Conservation (phyloP, 345 rosid genomes). For the Physaria fendleri region DNA sequence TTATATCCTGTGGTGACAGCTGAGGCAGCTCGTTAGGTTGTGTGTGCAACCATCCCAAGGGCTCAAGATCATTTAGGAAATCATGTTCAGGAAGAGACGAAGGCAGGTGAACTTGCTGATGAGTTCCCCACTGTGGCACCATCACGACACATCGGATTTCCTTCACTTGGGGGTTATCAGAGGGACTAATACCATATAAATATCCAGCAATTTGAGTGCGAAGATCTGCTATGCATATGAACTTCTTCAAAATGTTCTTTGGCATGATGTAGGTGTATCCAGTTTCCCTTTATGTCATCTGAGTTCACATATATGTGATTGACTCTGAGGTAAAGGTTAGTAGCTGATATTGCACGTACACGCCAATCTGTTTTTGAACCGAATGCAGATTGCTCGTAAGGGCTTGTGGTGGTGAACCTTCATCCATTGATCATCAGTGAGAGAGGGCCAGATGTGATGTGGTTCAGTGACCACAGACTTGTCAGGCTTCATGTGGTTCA, state of each 20-base stretch:
- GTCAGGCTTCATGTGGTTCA: too few relatives aligned
- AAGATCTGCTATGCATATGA: conserved; percentile 81
- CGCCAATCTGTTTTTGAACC: conserved; percentile 93
- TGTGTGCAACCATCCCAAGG: conserved; percentile 95
- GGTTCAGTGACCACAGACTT: conserved; percentile 88
- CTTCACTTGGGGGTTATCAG: conserved; percentile 84
- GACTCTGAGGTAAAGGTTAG: conserved; percentile 84
- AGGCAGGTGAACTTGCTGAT: conserved; percentile 76
- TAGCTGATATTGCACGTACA: conserved; percentile 88
- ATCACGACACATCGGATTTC: conserved; percentile 80
- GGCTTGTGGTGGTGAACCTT: conserved; percentile 84
- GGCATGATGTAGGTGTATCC: conserved; percentile 93
- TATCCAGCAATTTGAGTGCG: conserved; percentile 81
- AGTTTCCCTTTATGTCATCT: conserved; percentile 80
- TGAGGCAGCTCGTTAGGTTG: conserved; percentile 96
- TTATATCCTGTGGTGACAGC: conserved; percentile 82
- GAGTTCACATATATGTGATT: conserved; percentile 84
- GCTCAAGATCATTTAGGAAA: conserved; percentile 83
- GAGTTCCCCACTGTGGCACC: conserved; percentile 87
- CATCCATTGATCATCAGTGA: conserved; percentile 98
- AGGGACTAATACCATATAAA: conserved; percentile 85
- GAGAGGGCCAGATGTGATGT: conserved; percentile 99
- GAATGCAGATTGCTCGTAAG: conserved; percentile 77
- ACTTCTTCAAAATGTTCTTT: conserved; percentile 86
- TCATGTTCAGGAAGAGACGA: conserved; percentile 83